Conservation (phyloP, 2,329 filamentous ascomycete genomes). For the Paraconiothyrium brasiliense region DNA sequence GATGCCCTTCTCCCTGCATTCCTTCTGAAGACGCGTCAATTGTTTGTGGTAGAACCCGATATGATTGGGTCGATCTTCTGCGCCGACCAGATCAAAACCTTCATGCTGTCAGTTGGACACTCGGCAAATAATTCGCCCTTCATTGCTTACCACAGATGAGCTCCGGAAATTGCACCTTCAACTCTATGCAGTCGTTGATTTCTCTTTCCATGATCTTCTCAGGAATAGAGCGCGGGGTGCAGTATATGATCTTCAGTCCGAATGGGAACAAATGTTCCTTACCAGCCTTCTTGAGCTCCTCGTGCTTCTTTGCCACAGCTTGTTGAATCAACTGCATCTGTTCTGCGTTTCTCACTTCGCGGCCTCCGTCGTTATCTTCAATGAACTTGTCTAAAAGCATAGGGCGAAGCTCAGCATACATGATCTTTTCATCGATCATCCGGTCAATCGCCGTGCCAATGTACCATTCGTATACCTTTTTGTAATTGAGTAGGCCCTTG, state of each 20-base stretch:
- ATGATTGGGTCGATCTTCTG: constrained; percentile 69
- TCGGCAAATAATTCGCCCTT: no score
- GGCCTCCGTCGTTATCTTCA: constrained; percentile 65
- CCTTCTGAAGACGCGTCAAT: constrained; percentile 65
- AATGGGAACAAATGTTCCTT: constrained; percentile 61
- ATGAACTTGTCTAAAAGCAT: constrained; percentile 75
- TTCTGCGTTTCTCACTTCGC: constrained; percentile 62
- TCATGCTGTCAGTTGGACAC: constrained; percentile 20
- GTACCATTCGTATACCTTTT: constrained; percentile 69
- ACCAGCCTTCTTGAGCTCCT: constrained; percentile 49
- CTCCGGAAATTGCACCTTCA: constrained; percentile 66
- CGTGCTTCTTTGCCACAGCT: constrained; percentile 61
- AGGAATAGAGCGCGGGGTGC: constrained; percentile 70
- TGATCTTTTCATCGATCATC: constrained; percentile 71
- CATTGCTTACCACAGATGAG: constrained; percentile 69
- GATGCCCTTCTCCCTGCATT: constrained; percentile 59
- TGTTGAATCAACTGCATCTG: constrained; percentile 63
- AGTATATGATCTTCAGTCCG: constrained; percentile 76
- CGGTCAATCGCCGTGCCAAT: constrained; percentile 67
- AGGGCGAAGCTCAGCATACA: constrained; percentile 75
- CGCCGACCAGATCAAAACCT: constrained; percentile 76
- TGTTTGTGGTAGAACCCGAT: constrained; percentile 68
- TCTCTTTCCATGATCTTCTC: constrained; percentile 59
- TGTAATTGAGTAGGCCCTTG: constrained; percentile 76
- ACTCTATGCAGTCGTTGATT: constrained; percentile 68